Conservation (phyloP, 2,329 filamentous ascomycete genomes). For the Colletotrichum sp. region DNA sequence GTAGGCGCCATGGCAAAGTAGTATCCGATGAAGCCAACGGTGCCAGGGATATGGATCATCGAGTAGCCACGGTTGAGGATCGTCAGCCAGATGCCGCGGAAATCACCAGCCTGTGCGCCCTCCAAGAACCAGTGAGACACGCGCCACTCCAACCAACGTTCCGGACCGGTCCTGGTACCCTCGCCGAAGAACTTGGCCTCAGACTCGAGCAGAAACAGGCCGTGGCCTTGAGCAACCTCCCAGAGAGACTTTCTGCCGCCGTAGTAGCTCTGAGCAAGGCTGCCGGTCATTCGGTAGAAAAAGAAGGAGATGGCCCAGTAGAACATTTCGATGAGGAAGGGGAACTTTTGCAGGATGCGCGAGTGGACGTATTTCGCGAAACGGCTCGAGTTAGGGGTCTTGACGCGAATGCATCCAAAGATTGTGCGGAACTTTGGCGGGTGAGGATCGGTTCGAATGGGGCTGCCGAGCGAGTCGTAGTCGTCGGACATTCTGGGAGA, state of each 20-base stretch:
- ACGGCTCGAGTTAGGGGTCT: conserved; percentile 66
- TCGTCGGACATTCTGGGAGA: conserved; percentile 28
- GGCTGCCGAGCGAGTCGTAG: conserved; percentile 21
- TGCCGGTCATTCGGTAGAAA: conserved; percentile 66
- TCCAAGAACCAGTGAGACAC: conserved; percentile 61
- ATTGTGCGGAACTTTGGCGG: conserved; percentile 55
- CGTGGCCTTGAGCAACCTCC: conserved; percentile 61
- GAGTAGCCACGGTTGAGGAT: conserved; percentile 64
- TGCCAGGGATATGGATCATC: conserved; percentile 65
- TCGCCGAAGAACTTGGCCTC: conserved; percentile 53
- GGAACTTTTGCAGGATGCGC: conserved; percentile 67
- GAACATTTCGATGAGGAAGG: conserved; percentile 76
- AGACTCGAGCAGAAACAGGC: conserved; percentile 58
- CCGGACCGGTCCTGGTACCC: conserved; percentile 31
- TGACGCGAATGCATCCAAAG: conserved; percentile 48
- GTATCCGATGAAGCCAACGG: conserved; percentile 67
- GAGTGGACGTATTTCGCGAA: conserved; percentile 66
- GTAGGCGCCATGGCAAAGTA: conserved; percentile 63
- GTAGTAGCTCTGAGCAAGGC: conserved; percentile 55
- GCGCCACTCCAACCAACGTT: conserved; percentile 48
- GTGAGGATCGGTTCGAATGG: conserved; percentile 28
- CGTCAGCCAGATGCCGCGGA: conserved; percentile 42
- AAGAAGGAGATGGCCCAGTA: conserved; percentile 73
- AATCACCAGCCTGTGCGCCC: conserved; percentile 16
- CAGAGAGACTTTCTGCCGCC: conserved; percentile 43